A percentile compares a stretch with the other conserved stretches of the same genome.
Conservation (phyloP, 208 protist genomes). For the Hexamita inflata region DNA sequence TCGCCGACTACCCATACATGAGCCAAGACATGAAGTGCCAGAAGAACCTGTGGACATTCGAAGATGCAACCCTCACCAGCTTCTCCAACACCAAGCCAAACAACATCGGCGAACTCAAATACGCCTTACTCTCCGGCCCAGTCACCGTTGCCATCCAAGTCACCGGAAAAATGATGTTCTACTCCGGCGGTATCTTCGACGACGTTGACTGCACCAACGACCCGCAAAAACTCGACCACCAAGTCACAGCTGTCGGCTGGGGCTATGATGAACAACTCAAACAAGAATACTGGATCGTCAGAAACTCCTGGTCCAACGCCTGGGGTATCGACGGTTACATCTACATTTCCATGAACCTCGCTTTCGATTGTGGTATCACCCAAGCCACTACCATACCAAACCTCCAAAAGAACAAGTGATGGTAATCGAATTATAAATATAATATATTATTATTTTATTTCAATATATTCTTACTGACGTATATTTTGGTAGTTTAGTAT, state of each 20-base stretch:
- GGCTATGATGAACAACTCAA: not conserved
- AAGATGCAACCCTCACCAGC: not conserved
- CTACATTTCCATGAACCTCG: not conserved
- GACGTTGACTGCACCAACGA: not conserved
- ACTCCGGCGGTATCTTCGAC: not conserved
- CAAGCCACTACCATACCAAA: no score
- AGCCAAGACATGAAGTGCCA: not conserved
- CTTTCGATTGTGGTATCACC: slow-evolving; percentile 3
- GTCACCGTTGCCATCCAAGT: not conserved
- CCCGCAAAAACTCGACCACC: not conserved
- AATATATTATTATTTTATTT: no score
- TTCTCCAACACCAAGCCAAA: not conserved
- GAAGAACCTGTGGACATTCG: not conserved
- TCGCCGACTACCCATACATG: not conserved
- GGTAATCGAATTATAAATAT: no score
- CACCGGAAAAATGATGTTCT: not conserved
- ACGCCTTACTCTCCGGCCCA: not conserved
- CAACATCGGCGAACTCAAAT: slow-evolving; percentile 9
- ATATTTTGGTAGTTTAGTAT: no score
- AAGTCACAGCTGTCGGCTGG: slow-evolving; percentile 1
- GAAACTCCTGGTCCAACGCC: slow-evolving; percentile 12
- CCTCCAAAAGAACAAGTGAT: no score
- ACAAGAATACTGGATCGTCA: slow-evolving; percentile 19
- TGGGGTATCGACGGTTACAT: slow-evolving; percentile 25
- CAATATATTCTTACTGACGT: no score